Base-by-base conservation (phyloP, 1,284 basidiomycete species). In the Cryptococcus deneoformans region DNA sequence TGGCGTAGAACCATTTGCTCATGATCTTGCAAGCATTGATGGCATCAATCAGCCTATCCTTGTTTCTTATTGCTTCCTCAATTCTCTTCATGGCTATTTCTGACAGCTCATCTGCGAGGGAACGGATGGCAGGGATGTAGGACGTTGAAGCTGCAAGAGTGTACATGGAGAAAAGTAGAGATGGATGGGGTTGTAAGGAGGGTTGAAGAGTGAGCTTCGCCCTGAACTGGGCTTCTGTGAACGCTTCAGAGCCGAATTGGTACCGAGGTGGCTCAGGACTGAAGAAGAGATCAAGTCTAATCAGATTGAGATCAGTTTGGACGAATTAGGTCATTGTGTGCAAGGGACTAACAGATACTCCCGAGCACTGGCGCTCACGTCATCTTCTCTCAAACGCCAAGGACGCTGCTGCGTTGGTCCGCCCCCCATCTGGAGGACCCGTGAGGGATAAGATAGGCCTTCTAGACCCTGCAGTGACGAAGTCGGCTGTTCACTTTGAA, bases 231-330 rank as follows among this genome's bases (percentile, higher is more conserved):
- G 57, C 52, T 54, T 68, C 59, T 2, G 55, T 58, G 45, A 58
- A 63, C 0, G 54, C 48, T 52, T 69, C 66, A n/a, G 60, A 60
- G 12, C 62, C 63, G 20, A 53, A 63, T 11, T 48, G 11, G 5
- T 57, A 45, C n/a, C 64, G 44, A 1, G 66, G 64, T 39, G 56
- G 56, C n/a, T 43, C 43, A 3, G 60, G 56, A 10, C 58, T 49
- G 51, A 70, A 70, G 58, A 67, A 70, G 12, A 70, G 56, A 24
- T 69, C 61, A 37, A 68, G 61, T 34, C 67, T 68, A 57, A 42
- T 10, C 35, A n/a, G 29, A 29, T 29, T 29, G 29, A 38, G 6
- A 36, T 50, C 48, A 50, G 48, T 29, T 14, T n/a, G 6, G 8
- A 29, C 16, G 8, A 24, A 44, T 29, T 11, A 2, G 6, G 34